A percentile compares a stretch with the other conserved stretches of the same genome.
Evolutionary conservation across 257 asterid species (phyloP).

Genomic region (Solanum rostratum): DNA sequence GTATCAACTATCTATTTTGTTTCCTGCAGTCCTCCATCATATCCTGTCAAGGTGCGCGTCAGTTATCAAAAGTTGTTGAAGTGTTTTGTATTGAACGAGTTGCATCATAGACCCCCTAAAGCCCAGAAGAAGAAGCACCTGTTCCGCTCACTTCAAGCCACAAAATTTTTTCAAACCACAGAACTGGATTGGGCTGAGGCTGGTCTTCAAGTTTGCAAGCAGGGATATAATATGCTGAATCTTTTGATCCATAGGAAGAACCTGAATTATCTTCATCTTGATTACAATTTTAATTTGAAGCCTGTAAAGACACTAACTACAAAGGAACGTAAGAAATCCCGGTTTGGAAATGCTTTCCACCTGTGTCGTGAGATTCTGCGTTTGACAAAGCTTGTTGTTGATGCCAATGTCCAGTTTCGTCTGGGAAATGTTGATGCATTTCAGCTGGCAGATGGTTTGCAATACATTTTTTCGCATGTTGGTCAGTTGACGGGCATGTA

Average conservation of each 20-base stretch:
- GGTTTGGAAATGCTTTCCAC: constrained; percentile 98
- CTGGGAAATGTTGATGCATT: constrained; percentile 97
- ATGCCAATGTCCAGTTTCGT: constrained; percentile 97
- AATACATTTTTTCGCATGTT: constrained; percentile 92
- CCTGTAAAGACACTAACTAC: constrained; percentile 99
- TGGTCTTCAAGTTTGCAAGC: constrained; percentile 97
- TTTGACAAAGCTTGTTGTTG: constrained; percentile 94
- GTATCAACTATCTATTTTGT: not conserved
- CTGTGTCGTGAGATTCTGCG: constrained; percentile 97
- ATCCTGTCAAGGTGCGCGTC: constrained; percentile 97
- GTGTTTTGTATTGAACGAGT: constrained; percentile 90
- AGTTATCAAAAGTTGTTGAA: constrained; percentile 94
- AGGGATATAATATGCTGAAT: constrained; percentile 97
- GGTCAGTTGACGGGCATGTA: constrained; percentile 99
- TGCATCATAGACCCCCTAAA: constrained; percentile 98
- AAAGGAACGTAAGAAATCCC: constrained; percentile 92
- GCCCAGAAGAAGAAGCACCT: constrained; percentile 96
- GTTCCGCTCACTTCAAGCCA: constrained; percentile 89
- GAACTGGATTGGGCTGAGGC: constrained; percentile 99
- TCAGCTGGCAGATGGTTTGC: constrained; percentile 99
- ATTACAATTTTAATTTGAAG: constrained; percentile 89
- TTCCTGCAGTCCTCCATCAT: constrained; percentile 74
- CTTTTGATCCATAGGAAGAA: constrained; percentile 89
- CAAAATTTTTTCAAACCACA: constrained; percentile 93
- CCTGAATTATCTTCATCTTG: constrained; percentile 89